phyloP scores from a whole-genome alignment of 2,329 filamentous ascomycete genomes.

The Chalara sp. region DNA sequence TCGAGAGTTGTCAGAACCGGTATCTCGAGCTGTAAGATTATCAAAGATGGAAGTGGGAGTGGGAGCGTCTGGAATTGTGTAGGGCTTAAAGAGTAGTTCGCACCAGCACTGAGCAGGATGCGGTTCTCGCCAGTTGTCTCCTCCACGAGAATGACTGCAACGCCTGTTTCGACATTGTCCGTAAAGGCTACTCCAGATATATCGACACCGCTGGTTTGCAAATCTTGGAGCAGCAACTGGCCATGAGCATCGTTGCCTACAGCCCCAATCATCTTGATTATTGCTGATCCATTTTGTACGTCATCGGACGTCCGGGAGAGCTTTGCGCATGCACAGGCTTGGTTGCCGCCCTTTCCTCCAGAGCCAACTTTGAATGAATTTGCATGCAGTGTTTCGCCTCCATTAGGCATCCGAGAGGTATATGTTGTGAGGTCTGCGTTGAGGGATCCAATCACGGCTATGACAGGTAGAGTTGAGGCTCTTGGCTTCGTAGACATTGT shows the following conservation, averaged over 20 bases:
- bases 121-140: slow-evolving; percentile 67
- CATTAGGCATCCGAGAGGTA: slow-evolving; percentile 73
- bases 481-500: no score
- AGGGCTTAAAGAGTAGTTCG: slow-evolving; percentile 49
- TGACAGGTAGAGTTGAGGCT: not conserved
- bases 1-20: slow-evolving; percentile 58
- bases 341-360: slow-evolving; percentile 93
- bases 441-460: slow-evolving; percentile 85
- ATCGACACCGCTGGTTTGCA: slow-evolving; percentile 57
- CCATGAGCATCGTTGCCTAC: slow-evolving; percentile 57
- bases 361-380: slow-evolving; percentile 71
- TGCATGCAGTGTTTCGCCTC: slow-evolving; percentile 83
- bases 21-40: slow-evolving; percentile 76
- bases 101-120: slow-evolving; percentile 66
- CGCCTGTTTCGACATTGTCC: slow-evolving; percentile 50
- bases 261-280: slow-evolving; percentile 65
- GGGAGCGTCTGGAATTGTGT: slow-evolving; percentile 32
- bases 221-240: slow-evolving; percentile 47
- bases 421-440: slow-evolving; percentile 92
- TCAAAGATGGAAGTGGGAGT: slow-evolving; percentile 47
- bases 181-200: slow-evolving; percentile 43
- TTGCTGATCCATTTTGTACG: slow-evolving; percentile 11
- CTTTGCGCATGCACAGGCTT: slow-evolving; percentile 82
- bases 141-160: slow-evolving; percentile 73
- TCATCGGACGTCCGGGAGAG: slow-evolving; percentile 51